A percentile compares a stretch with the other conserved stretches of the same genome.
phyloP scores from a whole-genome alignment of 2,329 filamentous ascomycete species.

The Dactylellina sp. region DNA sequence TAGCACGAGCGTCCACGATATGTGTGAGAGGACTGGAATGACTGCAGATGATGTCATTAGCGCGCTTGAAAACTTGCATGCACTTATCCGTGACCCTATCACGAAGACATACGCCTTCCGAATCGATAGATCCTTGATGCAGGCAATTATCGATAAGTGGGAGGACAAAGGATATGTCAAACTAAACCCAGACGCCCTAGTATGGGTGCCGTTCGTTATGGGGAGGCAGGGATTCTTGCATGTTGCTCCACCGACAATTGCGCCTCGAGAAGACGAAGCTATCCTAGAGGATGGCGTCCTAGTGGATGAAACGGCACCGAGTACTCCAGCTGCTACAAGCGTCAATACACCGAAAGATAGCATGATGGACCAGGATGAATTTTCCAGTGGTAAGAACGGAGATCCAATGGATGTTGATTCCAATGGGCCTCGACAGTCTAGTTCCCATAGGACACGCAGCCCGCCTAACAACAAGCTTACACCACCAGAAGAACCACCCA shows the following conservation, averaged over 20 bases:
- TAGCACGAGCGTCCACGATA: constrained; percentile 65
- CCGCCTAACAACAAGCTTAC: constrained; percentile 39
- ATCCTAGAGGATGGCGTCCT: constrained; percentile 63
- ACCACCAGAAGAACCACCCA: constrained; percentile 41
- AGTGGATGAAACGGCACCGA: constrained; percentile 66
- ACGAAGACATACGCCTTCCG: constrained; percentile 91
- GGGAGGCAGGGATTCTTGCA: constrained; percentile 74
- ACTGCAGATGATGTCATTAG: constrained; percentile 96
- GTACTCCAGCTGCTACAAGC: constrained; percentile 45
- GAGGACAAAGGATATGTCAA: constrained; percentile 88
- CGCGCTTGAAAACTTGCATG: constrained; percentile 87
- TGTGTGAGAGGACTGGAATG: constrained; percentile 92
- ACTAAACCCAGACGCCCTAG: constrained; percentile 81
- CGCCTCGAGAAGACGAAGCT: constrained; percentile 80
- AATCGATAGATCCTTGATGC: constrained; percentile 85
- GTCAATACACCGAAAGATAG: constrained; percentile 53
- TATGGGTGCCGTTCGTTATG: constrained; percentile 98
- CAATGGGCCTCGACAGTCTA: constrained; percentile 17
- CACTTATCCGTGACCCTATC: constrained; percentile 86
- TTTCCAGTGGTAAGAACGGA: constrained; percentile 28
- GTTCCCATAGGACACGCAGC: constrained; percentile 24
- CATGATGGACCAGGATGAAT: constrained; percentile 50
- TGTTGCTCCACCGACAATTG: constrained; percentile 86
- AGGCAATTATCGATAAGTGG: constrained; percentile 88
- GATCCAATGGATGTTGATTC: constrained; percentile 56